A percentile compares a stretch with the other conserved stretches of the same genome.
These are phyloP conservation scores for Malus asiatica DNA, from an alignment of 306 rosid genomes.

Conservation along the genomic window DNA sequence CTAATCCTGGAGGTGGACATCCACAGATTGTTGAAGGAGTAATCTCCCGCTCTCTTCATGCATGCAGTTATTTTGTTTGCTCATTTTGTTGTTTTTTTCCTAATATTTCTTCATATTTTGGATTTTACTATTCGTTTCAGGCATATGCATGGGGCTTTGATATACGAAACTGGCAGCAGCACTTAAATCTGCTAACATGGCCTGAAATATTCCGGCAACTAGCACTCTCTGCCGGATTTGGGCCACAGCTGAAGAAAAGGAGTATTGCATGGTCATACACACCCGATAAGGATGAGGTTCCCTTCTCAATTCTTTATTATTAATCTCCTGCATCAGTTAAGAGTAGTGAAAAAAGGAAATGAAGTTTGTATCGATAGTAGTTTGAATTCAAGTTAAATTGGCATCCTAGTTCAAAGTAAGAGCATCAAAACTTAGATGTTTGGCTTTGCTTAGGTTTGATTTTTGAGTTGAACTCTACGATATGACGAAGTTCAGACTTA, in stretches of 20 bases:
- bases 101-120: conserved; percentile 4
- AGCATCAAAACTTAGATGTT: neutral
- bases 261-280: conserved; percentile 52
- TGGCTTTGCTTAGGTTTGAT: neutral
- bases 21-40: conserved; percentile 99
- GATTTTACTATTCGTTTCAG: conserved; percentile 31
- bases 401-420: neutral
- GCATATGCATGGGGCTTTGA: conserved; percentile 99
- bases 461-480: neutral
- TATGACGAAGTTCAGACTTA: neutral
- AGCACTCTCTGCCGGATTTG: conserved; percentile 89
- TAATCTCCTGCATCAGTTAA: neutral
- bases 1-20: conserved; percentile 96
- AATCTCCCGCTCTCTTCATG: conserved; percentile 17
- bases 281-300: conserved; percentile 79
- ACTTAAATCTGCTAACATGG: conserved; percentile 89
- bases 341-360: neutral
- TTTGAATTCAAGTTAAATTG: neutral
- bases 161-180: conserved; percentile 91
- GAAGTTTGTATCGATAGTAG: neutral
- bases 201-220: conserved; percentile 90
- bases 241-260: conserved; percentile 83
- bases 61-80: neutral
- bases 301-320: neutral
- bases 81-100: neutral